Evolutionary conservation across 352 stramenopile genomes (phyloP).

Genomic region (Phytopythium litorale): DNA sequence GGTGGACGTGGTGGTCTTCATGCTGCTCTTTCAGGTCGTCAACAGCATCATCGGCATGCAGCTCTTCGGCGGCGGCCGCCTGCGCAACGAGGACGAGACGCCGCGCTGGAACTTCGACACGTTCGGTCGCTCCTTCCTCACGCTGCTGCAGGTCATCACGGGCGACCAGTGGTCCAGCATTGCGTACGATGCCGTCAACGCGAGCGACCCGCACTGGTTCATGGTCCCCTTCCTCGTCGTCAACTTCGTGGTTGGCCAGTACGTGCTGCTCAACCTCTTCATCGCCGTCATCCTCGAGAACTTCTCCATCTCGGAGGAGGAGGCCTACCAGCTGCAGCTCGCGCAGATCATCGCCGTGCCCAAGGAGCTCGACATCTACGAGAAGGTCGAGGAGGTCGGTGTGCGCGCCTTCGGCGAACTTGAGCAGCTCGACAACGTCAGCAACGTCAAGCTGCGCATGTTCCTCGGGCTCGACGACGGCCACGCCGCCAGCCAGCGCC

Average conservation of each 20-base stretch:
- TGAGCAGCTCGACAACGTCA: slow-evolving; percentile 77
- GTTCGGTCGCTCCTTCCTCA: slow-evolving; percentile 66
- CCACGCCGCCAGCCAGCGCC: not conserved
- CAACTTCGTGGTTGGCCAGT: slow-evolving; percentile 74
- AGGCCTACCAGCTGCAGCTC: slow-evolving; percentile 80
- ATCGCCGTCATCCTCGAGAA: slow-evolving; percentile 85
- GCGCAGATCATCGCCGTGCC: slow-evolving; percentile 79
- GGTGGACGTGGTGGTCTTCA: slow-evolving; percentile 69
- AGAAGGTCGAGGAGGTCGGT: slow-evolving; percentile 77
- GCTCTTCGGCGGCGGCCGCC: slow-evolving; percentile 58
- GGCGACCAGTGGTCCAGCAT: slow-evolving; percentile 78
- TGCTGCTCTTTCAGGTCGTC: slow-evolving; percentile 76
- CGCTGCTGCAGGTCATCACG: slow-evolving; percentile 73
- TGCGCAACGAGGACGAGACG: slow-evolving; percentile 33
- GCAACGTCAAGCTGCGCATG: slow-evolving; percentile 75
- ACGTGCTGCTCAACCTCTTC: slow-evolving; percentile 80
- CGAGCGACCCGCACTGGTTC: slow-evolving; percentile 56
- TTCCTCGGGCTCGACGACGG: slow-evolving; percentile 63
- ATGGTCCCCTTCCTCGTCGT: slow-evolving; percentile 74
- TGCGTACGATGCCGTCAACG: slow-evolving; percentile 68
- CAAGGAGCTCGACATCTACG: slow-evolving; percentile 78
- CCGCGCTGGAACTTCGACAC: slow-evolving; percentile 83
- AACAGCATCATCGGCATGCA: slow-evolving; percentile 76
- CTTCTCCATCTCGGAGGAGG: slow-evolving; percentile 76
- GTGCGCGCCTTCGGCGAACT: slow-evolving; percentile 75